Conservation (phyloP, 257 asterid species). For the Nicotiana otophora region DNA sequence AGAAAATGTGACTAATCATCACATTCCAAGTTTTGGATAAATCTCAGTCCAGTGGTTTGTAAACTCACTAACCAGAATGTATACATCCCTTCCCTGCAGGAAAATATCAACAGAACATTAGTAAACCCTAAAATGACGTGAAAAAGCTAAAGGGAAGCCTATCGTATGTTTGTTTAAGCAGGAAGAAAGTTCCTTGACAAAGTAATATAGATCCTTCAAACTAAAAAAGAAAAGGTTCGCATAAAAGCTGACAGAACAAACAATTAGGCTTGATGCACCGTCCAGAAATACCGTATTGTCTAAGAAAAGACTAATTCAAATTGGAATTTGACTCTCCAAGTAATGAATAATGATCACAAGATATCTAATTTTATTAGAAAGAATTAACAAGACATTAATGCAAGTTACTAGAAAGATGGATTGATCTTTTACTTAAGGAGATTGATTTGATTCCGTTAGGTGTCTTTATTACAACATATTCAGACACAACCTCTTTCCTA, state of each 20-base stretch:
- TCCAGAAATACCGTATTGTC: not conserved
- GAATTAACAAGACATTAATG: not conserved
- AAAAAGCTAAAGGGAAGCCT: constrained; percentile 9
- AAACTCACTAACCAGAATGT: constrained; percentile 67
- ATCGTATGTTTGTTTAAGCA: not conserved
- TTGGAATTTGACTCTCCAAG: not conserved
- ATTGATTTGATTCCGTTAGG: not conserved
- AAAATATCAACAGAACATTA: constrained; percentile 17
- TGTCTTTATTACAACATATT: not conserved
- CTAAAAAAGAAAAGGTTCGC: not conserved
- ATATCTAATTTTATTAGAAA: not conserved
- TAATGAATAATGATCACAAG: not conserved
- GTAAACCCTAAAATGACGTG: constrained; percentile 4
- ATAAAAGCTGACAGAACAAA: not conserved
- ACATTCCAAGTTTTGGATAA: constrained; percentile 6
- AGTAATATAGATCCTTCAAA: not conserved
- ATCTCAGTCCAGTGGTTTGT: not conserved
- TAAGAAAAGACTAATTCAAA: not conserved
- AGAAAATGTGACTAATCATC: not conserved
- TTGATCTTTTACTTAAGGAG: not conserved
- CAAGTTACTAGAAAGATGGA: not conserved
- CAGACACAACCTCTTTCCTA: not conserved
- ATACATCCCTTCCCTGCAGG: constrained; percentile 93
- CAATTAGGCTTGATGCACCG: not conserved
- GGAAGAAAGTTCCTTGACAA: not conserved